Evolutionary conservation across 2,329 filamentous ascomycete genomes (phyloP).

Genomic region (Microsporum audouinii): DNA sequence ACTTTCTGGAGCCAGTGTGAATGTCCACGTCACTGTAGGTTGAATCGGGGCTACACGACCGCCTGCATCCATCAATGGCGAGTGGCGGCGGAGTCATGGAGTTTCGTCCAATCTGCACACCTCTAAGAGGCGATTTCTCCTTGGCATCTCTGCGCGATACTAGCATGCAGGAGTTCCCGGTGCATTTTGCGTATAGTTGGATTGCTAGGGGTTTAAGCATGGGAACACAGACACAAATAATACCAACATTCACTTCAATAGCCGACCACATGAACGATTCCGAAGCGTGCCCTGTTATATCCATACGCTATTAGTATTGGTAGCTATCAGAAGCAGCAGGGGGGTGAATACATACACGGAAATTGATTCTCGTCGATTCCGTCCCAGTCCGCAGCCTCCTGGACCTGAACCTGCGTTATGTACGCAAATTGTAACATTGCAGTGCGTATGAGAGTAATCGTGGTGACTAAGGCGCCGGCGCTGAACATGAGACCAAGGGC

Average conservation of each 20-base stretch:
- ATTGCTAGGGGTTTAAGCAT: slow-evolving; percentile 77
- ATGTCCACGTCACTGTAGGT: background rate
- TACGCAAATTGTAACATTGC: slow-evolving; percentile 74
- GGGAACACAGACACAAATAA: slow-evolving; percentile 85
- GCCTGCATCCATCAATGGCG: background rate
- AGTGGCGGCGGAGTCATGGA: background rate
- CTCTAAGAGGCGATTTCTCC: slow-evolving; percentile 11
- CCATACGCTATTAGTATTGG: background rate
- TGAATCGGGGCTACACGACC: background rate
- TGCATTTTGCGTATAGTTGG: slow-evolving; percentile 45
- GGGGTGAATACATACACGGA: slow-evolving; percentile 35
- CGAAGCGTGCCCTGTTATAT: slow-evolving; percentile 58
- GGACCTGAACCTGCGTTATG: slow-evolving; percentile 36
- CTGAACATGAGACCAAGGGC: slow-evolving; percentile 79
- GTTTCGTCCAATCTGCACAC: background rate
- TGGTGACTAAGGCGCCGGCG: slow-evolving; percentile 73
- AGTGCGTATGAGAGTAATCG: slow-evolving; percentile 80
- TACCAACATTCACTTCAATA: slow-evolving; percentile 81
- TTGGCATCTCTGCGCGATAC: slow-evolving; percentile 8
- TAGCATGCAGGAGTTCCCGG: slow-evolving; percentile 37
- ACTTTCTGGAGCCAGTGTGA: background rate
- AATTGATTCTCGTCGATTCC: slow-evolving; percentile 35
- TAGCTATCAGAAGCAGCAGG: slow-evolving; percentile 18
- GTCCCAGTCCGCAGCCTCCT: slow-evolving; percentile 18
- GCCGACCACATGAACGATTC: slow-evolving; percentile 88